Base-by-base conservation (phyloP, 192 early-diverging fungal genomes). In the Coemansia sp. region DNA sequence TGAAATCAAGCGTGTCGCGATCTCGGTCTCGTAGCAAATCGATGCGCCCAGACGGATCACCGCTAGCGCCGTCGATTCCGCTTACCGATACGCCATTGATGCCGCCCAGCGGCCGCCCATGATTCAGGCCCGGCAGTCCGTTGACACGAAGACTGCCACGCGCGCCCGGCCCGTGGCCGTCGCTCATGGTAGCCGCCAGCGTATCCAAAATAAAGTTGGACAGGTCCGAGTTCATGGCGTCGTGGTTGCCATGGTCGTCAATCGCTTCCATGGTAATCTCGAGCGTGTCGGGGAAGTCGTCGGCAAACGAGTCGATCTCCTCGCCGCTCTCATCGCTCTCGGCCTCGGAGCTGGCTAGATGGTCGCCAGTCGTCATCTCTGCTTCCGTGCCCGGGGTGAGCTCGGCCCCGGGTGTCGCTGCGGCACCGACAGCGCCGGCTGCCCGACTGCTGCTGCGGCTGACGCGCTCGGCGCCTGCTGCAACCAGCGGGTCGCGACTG, bases 211-310 rank as follows among this genome's bases (percentile, higher is more conserved):
- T 36, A 15, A 76, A 58, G 51, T 44, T 46, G 1, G 67, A 53
- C 31, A 70, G 29, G 14, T 58, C 40, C 19, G 55, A 29, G 32
- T 25, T 29, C 8, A 52, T 46, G 2, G 34, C 19, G 7, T 45
- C 55, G 4, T 53, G 26, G 11, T 14, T 12, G 21, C 58, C 62
- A 1, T 53, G 17, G 19, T 29, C 65, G 35, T 70, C 73, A 17
- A 76, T 62, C 0, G 62, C 50, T 35, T 75, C 72, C 72, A 68
- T 75, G 1, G 72, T 68, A 19, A 76, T 58, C 30, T 76, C 73
- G 14, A 76, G 34, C 28, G 59, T 50, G 11, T 50, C 51, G 0
- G 66, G 58, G 41, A 66, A 58, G 36, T 54, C 67, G 12, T 46
- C 55, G 5, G 28, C 44, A 57, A 76, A 76, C 25, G 57, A 55